phyloP scores from a whole-genome alignment of 2,329 filamentous ascomycete genomes.

The Fusarium sp. region DNA sequence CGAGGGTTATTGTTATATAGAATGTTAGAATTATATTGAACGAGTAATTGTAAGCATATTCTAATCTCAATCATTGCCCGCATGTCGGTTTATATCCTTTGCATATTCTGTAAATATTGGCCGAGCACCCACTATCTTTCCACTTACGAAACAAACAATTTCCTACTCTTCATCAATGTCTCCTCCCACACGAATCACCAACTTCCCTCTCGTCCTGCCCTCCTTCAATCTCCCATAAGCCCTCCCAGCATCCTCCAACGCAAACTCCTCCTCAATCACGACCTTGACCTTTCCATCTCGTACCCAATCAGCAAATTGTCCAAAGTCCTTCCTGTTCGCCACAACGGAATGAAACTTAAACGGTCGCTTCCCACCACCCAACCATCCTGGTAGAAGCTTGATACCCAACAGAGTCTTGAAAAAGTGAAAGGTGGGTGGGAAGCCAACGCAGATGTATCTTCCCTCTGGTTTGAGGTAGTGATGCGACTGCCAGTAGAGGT shows the following conservation, averaged over 20 bases:
- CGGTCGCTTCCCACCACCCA: constrained; percentile 28
- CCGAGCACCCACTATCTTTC: too few relatives aligned
- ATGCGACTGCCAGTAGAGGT: constrained; percentile 34
- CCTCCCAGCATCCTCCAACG: background rate
- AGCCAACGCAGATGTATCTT: constrained; percentile 25
- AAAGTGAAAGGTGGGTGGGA: constrained; percentile 2
- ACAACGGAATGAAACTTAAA: constrained; percentile 34
- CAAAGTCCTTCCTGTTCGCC: constrained; percentile 27
- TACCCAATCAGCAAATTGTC: constrained; percentile 13
- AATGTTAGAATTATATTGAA: background rate
- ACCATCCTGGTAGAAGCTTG: constrained; percentile 18
- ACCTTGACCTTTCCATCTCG: constrained; percentile 13
- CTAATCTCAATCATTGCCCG: rapidly evolving
- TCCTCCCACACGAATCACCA: constrained; percentile 14
- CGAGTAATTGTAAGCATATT: background rate
- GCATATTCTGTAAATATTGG: too few relatives aligned
- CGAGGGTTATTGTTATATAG: background rate
- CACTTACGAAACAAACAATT: too few relatives aligned
- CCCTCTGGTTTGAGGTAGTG: constrained; percentile 21
- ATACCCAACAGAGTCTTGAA: constrained; percentile 25
- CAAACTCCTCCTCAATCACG: constrained; percentile 25
- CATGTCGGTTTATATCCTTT: background rate
- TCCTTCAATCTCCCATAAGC: constrained; percentile 31
- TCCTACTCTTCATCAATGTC: background rate
- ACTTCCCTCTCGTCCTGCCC: constrained; percentile 12